A percentile compares a stretch with the other conserved stretches of the same genome.
These are phyloP conservation scores for Phaeolepiota aurea DNA, from an alignment of 768 basidiomycete genomes.

Conservation along the genomic window DNA sequence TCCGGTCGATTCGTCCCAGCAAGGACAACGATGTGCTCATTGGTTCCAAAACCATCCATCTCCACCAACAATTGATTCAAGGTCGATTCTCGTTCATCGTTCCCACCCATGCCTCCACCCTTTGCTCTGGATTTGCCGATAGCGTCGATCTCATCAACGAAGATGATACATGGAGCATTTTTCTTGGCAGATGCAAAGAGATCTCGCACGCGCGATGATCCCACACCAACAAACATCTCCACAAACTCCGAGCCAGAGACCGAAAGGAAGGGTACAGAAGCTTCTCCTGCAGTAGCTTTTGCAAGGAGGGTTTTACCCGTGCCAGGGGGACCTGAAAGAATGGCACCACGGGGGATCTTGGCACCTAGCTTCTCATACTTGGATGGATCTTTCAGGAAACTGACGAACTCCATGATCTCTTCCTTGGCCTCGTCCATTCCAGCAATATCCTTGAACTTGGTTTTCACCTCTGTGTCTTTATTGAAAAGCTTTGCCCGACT, in stretches of 20 bases:
- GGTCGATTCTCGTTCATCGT: conserved; percentile 96
- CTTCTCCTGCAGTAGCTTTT: conserved; percentile 98
- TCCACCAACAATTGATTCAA: conserved; percentile 96
- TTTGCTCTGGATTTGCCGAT: conserved; percentile 91
- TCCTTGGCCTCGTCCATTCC: conserved; percentile 99
- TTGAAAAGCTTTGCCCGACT: conserved; percentile 93
- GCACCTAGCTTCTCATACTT: conserved; percentile 96
- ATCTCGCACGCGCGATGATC: conserved; percentile 94
- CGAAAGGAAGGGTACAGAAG: conserved; percentile 94
- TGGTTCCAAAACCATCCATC: conserved; percentile 99
- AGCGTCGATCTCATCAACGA: conserved; percentile 98
- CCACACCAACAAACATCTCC: conserved; percentile 99
- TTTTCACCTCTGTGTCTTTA: conserved; percentile 90
- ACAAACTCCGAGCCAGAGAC: conserved; percentile 99
- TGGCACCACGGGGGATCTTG: conserved; percentile 94
- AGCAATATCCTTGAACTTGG: conserved; percentile 94
- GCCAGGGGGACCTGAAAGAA: conserved; percentile 92
- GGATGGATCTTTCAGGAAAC: conserved; percentile 92
- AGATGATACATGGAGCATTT: conserved; percentile 97
- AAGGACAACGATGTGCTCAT: conserved; percentile 92
- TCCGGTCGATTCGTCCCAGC: conserved; percentile 97
- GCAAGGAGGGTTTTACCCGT: conserved; percentile 98
- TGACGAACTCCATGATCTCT: conserved; percentile 99
- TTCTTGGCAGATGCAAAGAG: conserved; percentile 97
- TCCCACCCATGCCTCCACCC: conserved; percentile 71